phyloP scores from a whole-genome alignment of 805 yeast genomes.

The Ogataea pini region DNA sequence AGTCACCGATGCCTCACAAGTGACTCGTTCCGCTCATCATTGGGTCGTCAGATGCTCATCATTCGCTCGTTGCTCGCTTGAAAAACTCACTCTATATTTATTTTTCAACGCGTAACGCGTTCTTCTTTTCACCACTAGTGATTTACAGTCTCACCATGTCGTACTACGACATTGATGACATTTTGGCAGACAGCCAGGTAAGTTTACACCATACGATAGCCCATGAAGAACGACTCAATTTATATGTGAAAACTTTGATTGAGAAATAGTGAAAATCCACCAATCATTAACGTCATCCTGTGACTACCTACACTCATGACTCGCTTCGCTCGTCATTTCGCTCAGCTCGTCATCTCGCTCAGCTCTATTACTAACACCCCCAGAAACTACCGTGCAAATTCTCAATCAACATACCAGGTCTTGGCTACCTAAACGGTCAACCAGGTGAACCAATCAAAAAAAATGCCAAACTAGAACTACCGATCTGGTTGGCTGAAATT shows the following conservation, averaged over 20 bases:
- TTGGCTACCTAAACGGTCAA: constrained; percentile 84
- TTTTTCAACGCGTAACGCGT: neutral
- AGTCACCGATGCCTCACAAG: too few relatives aligned
- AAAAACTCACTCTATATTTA: neutral
- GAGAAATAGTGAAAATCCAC: too few relatives aligned
- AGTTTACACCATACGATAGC: constrained; percentile 22
- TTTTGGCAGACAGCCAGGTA: constrained; percentile 63
- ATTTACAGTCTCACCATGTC: constrained; percentile 20
- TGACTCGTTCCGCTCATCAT: neutral
- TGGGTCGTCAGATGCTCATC: neutral
- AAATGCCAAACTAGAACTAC: constrained; percentile 71
- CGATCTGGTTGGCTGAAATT: constrained; percentile 85
- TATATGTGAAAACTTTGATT: too few relatives aligned
- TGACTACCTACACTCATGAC: too few relatives aligned
- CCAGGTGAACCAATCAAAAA: constrained; percentile 61
- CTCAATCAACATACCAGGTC: constrained; percentile 74
- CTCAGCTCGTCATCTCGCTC: too few relatives aligned
- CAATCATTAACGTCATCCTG: too few relatives aligned
- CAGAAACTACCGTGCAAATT: constrained; percentile 76
- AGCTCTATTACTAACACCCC: constrained; percentile 8
- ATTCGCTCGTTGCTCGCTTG: too few relatives aligned
- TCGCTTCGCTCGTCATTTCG: too few relatives aligned
- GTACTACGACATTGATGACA: constrained; percentile 78
- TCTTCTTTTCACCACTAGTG: neutral
- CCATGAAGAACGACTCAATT: too few relatives aligned